phyloP scores from a whole-genome alignment of 352 stramenopile genomes.

The Phytopythium sindhum region DNA sequence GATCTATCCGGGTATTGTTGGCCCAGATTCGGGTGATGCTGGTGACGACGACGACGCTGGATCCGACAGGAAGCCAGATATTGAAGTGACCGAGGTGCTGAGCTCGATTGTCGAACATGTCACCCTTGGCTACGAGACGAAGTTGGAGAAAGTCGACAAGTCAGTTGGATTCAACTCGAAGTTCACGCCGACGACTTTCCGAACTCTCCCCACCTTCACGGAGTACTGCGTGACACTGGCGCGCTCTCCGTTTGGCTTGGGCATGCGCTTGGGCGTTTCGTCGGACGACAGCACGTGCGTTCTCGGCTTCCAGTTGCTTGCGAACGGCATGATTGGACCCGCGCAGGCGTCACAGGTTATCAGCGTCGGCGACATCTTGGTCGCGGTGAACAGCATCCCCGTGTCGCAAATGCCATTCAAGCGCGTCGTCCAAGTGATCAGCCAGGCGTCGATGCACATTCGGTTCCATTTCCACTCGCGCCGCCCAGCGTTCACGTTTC shows the following conservation, averaged over 20 bases:
- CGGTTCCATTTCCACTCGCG: conserved; percentile 83
- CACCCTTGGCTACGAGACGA: conserved; percentile 66
- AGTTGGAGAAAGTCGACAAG: conserved; percentile 35
- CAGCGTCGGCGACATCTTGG: conserved; percentile 62
- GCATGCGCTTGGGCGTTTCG: conserved; percentile 75
- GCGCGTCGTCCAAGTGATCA: conserved; percentile 73
- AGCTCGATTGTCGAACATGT: conserved; percentile 82
- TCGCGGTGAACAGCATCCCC: conserved; percentile 70
- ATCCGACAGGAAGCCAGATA: conserved; percentile 57
- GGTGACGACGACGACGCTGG: conserved; percentile 37
- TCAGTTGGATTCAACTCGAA: conserved; percentile 47
- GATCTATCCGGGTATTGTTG: conserved; percentile 63
- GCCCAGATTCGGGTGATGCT: conserved; percentile 36
- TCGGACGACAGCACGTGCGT: conserved; percentile 61
- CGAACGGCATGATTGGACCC: conserved; percentile 69
- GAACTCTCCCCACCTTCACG: conserved; percentile 45
- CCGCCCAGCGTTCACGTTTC: conserved; percentile 59
- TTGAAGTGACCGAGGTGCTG: conserved; percentile 71
- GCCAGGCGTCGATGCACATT: conserved; percentile 54
- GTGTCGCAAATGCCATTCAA: conserved; percentile 66
- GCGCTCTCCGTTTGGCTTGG: conserved; percentile 66
- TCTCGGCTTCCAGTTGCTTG: conserved; percentile 76
- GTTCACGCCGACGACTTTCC: conserved; percentile 51
- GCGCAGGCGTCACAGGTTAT: conserved; percentile 77
- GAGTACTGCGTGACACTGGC: conserved; percentile 74